Conservation (phyloP, 2,329 filamentous ascomycete genomes). For the Tolypocladium tundrense region DNA sequence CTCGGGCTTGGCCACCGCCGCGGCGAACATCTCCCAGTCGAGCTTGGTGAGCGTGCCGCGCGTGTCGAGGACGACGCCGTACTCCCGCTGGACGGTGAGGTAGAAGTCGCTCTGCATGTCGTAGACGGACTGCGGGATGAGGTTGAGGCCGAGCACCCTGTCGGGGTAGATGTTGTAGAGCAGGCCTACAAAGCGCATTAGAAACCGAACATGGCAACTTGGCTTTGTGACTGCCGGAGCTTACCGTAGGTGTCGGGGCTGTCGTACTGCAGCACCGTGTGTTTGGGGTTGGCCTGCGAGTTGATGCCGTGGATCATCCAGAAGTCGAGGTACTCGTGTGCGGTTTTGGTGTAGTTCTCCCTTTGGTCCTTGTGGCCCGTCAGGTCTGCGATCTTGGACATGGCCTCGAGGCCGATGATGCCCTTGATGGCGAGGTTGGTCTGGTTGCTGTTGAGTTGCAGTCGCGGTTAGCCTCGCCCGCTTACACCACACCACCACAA, state of each 20-base stretch:
- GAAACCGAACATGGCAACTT: neutral
- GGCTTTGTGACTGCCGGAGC: neutral
- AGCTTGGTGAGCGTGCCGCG: conserved; percentile 75
- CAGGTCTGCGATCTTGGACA: conserved; percentile 58
- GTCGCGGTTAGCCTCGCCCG: neutral
- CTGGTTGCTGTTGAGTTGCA: conserved; percentile 40
- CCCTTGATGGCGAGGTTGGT: conserved; percentile 78
- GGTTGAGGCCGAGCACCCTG: conserved; percentile 62
- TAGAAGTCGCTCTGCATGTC: conserved; percentile 72
- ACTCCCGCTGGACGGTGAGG: conserved; percentile 57
- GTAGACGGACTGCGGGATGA: conserved; percentile 68
- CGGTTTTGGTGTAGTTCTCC: conserved; percentile 50
- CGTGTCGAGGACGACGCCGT: conserved; percentile 74
- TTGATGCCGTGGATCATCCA: conserved; percentile 67
- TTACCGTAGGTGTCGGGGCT: conserved; percentile 40
- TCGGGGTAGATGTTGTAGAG: conserved; percentile 82
- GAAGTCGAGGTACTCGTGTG: conserved; percentile 57
- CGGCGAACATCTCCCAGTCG: conserved; percentile 80
- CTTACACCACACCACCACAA: neutral
- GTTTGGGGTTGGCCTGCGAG: conserved; percentile 45
- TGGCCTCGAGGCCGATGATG: conserved; percentile 73
- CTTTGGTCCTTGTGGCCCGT: conserved; percentile 48
- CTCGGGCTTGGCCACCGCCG: conserved; percentile 55
- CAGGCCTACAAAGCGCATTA: conserved; percentile 7
- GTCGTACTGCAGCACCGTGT: conserved; percentile 72